phyloP scores from a whole-genome alignment of 2,329 filamentous ascomycete species.

The Microcyclospora pomicola region DNA sequence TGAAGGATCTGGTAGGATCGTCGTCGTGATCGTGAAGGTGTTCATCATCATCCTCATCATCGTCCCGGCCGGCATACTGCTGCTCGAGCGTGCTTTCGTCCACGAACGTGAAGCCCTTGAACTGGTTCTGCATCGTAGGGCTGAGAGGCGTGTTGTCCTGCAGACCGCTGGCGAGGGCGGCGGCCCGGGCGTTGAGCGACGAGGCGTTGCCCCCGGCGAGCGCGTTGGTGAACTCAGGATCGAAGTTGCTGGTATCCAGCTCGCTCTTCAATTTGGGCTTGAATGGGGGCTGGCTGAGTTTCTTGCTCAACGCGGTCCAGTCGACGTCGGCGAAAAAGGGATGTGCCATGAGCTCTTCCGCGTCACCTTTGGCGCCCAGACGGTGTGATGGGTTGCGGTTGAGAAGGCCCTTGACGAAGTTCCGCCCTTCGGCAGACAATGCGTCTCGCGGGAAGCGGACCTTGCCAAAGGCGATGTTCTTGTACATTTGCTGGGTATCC shows the following conservation, averaged over 20 bases:
- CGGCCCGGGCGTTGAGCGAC: conserved; percentile 82
- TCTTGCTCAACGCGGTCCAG: conserved; percentile 77
- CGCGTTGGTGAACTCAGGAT: conserved; percentile 95
- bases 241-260: conserved; percentile 94
- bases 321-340: conserved; percentile 91
- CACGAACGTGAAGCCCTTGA: conserved; percentile 98
- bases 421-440: conserved; percentile 82
- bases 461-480: conserved; percentile 98
- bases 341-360: conserved; percentile 85
- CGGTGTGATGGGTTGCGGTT: conserved; percentile 96
- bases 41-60: conserved; percentile 31
- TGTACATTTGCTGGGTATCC: conserved; percentile 99
- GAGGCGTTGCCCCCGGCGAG: conserved; percentile 69
- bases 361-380: conserved; percentile 79
- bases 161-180: conserved; percentile 64
- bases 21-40: conserved; percentile 7
- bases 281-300: conserved; percentile 89
- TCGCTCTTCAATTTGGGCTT: conserved; percentile 95
- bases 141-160: conserved; percentile 84
- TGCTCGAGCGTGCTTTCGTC: conserved; percentile 91
- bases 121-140: conserved; percentile 93
- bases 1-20: conserved; percentile 16
- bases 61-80: conserved; percentile 42
- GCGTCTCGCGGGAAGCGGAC: conserved; percentile 93
- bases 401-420: conserved; percentile 93